phyloP scores from a whole-genome alignment of 2,329 filamentous ascomycete species.

The Allantophomopsis lycopodina region DNA sequence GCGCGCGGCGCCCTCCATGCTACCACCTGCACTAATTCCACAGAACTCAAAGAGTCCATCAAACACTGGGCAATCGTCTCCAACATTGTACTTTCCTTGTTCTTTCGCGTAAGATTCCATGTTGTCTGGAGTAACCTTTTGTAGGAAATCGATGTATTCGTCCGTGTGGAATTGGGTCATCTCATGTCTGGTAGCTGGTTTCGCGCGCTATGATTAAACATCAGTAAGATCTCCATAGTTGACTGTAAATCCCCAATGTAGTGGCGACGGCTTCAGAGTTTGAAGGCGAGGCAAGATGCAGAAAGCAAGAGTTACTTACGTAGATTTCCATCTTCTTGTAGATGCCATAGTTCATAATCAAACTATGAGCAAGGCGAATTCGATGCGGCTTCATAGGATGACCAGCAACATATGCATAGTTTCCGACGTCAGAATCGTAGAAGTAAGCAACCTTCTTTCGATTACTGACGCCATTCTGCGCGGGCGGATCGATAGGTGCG shows the following conservation, averaged over 20 bases:
- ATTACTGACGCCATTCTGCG: constrained; percentile 32
- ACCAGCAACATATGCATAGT: constrained; percentile 92
- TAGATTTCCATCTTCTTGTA: constrained; percentile 97
- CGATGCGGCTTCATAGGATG: constrained; percentile 99
- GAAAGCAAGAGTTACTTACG: constrained; percentile 35
- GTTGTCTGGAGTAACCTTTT: constrained; percentile 93
- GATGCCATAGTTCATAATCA: constrained; percentile 91
- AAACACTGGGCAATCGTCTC: constrained; percentile 94
- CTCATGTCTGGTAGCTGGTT: constrained; percentile 78
- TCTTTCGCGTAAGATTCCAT: constrained; percentile 91
- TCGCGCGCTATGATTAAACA: constrained; percentile 45
- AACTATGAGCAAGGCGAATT: constrained; percentile 83
- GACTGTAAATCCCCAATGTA: no score
- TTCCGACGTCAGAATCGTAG: constrained; percentile 95
- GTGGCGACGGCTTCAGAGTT: not conserved
- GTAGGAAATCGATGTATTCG: constrained; percentile 91
- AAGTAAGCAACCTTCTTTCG: constrained; percentile 92
- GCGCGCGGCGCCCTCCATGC: constrained; percentile 83
- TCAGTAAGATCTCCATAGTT: not conserved
- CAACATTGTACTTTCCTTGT: constrained; percentile 86
- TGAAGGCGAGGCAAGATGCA: not conserved
- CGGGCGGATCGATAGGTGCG: constrained; percentile 37
- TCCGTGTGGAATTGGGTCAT: constrained; percentile 90
- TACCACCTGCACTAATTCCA: constrained; percentile 85
- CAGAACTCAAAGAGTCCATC: constrained; percentile 97